Conservation (phyloP, 2,329 filamentous ascomycete species). For the Alternaria gaisen region DNA sequence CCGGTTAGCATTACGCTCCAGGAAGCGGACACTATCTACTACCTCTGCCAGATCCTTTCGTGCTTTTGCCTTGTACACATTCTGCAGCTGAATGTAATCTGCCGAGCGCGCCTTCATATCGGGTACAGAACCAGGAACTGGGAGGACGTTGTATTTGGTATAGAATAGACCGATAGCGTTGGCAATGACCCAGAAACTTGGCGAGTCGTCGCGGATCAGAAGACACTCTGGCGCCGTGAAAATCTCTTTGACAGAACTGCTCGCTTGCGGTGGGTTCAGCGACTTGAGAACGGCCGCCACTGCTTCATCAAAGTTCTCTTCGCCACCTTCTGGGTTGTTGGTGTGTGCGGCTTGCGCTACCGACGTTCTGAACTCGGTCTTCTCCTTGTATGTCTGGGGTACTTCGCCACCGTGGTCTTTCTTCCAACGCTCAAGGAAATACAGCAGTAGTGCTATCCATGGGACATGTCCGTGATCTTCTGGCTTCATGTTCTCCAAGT, state of each 20-base stretch:
- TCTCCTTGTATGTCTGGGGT: constrained; percentile 83
- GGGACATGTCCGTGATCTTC: constrained; percentile 93
- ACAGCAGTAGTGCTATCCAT: constrained; percentile 81
- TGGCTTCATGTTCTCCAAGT: constrained; percentile 74
- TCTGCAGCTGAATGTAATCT: constrained; percentile 90
- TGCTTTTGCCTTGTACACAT: constrained; percentile 90
- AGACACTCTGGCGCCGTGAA: constrained; percentile 74
- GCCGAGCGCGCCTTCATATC: constrained; percentile 97
- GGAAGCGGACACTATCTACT: constrained; percentile 67
- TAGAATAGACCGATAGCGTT: constrained; percentile 82
- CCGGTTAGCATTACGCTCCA: constrained; percentile 62
- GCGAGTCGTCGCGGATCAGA: constrained; percentile 57
- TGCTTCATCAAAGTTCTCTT: constrained; percentile 98
- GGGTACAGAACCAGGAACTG: constrained; percentile 85
- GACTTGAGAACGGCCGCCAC: constrained; percentile 86
- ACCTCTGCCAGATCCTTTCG: constrained; percentile 81
- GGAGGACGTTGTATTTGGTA: constrained; percentile 74
- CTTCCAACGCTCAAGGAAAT: constrained; percentile 86
- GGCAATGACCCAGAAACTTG: constrained; percentile 89
- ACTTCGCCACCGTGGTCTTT: constrained; percentile 70
- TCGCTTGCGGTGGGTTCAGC: constrained; percentile 73
- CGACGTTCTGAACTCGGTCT: constrained; percentile 78
- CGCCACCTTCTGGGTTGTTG: constrained; percentile 81
- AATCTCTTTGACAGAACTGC: constrained; percentile 76
- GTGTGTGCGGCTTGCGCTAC: constrained; percentile 74